Base-by-base conservation (phyloP, 164 flowering plant species). In the Protea cynaroides region DNA sequence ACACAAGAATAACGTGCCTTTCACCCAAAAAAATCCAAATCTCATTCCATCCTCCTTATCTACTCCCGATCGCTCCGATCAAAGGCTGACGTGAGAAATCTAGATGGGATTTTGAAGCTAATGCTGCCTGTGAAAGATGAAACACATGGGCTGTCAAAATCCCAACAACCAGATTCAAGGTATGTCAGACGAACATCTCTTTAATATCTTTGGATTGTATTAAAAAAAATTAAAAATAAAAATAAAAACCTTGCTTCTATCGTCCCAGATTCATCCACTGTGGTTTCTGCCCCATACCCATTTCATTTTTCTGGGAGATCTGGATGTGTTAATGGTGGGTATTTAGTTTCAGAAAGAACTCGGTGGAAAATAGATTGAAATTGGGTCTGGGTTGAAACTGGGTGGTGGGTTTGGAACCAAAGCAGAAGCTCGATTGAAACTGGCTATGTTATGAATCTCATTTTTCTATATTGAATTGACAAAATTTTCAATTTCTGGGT, bases 151-250 rank as follows among this genome's bases (percentile, higher is more conserved):
- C 74, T 72, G 71, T 55, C 70, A 77, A 70, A 75, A 76, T 58
- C 17, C 29, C 68, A 62, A 73, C 61, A 70, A 72, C 70, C 80
- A 78, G 83, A 78, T 83, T 83, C 88, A 83, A 83, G 83, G 88
- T 80, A 83, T 74, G 67, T 61, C 29, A 43, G 40, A 69, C 67
- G 67, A 70, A 75, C 68, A 70, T 36, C 34, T 62, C 15, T 65
- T 59, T 72, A 46, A 66, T 55, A 68, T 63, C 67, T 56, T 64
- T 59, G 68, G 64, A 64, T 57, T 64, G 15, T 62, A 37, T 65
- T 72, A 54, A 72, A 75, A 74, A 72, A n/a, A n/a, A n/a, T n/a
- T n/a, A n/a, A n/a, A n/a, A n/a, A n/a, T n/a, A n/a, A n/a, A n/a
- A n/a, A n/a, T n/a, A n/a, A n/a, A 52, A 49, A 56, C 58, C 21